These are phyloP conservation scores for Trichoderma afroharzianum DNA, from an alignment of 2,329 filamentous ascomycete species.

Conservation along the genomic window DNA sequence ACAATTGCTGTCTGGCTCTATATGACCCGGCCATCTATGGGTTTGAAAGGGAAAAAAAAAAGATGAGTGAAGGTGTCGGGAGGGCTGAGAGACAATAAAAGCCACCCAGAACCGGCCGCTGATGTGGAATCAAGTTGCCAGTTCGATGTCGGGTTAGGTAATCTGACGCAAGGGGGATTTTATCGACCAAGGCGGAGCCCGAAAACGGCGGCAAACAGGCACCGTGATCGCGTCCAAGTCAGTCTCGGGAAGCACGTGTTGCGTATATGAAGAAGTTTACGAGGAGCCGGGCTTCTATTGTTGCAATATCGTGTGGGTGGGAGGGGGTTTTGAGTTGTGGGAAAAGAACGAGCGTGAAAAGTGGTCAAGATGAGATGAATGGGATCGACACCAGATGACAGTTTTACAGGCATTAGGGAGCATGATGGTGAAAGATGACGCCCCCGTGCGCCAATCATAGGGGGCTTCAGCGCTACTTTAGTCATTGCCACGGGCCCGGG, in stretches of 20 bases:
- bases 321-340: neutral
- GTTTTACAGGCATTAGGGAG: conserved; percentile 4
- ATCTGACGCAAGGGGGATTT: conserved; percentile 12
- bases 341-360: neutral
- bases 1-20: neutral
- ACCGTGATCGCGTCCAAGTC: conserved; percentile 1
- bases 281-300: neutral
- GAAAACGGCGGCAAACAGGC: neutral
- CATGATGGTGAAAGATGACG: conserved; percentile 12
- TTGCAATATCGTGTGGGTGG: neutral
- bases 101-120: neutral
- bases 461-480: conserved; percentile 7
- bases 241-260: conserved; percentile 1
- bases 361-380: neutral
- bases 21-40: neutral
- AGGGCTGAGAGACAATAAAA: neutral
- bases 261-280: neutral
- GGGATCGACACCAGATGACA: conserved; percentile 13
- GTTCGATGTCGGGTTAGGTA: conserved; percentile 11
- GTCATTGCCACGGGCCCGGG: neutral
- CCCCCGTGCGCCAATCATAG: conserved; percentile 14
- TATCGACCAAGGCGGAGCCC: neutral
- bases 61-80: neutral
- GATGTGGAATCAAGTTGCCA: conserved; percentile 13
- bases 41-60: neutral